A percentile compares a stretch with the other conserved stretches of the same genome.
phyloP scores from a whole-genome alignment of 257 asterid species.

The Petunia axillaris region DNA sequence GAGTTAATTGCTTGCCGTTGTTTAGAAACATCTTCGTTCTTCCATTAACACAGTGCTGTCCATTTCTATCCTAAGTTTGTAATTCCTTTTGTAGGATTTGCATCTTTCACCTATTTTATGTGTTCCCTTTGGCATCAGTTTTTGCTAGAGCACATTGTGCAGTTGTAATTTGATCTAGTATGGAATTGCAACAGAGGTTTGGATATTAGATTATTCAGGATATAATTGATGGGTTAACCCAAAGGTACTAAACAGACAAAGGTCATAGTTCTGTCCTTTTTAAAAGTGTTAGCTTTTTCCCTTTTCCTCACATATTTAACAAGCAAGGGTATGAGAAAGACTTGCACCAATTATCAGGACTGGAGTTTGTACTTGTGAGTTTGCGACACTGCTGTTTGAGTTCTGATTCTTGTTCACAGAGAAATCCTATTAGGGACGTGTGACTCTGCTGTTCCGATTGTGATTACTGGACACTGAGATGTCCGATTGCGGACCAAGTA shows the following conservation, averaged over 20 bases:
- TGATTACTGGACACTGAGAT: not conserved
- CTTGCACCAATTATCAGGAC: no score
- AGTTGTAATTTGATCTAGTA: not conserved
- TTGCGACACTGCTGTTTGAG: not conserved
- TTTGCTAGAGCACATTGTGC: not conserved
- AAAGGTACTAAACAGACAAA: not conserved
- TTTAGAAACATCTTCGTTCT: not conserved
- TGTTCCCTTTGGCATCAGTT: not conserved
- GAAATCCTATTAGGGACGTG: not conserved
- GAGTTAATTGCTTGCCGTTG: not conserved
- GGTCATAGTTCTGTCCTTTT: not conserved
- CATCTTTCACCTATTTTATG: not conserved
- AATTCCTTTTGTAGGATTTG: not conserved
- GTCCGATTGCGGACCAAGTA: not conserved
- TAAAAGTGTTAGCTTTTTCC: not conserved
- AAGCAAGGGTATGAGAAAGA: no score
- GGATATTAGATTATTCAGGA: not conserved
- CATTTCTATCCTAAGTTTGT: constrained; percentile 10
- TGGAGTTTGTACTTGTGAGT: not conserved
- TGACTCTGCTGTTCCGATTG: not conserved
- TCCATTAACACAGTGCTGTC: not conserved
- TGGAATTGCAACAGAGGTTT: not conserved
- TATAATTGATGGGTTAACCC: not conserved
- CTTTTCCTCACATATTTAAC: not conserved
- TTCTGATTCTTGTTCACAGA: not conserved